Evolutionary conservation across 805 yeast species (phyloP).

Genomic region (Cyberlindnera mycetangii): DNA sequence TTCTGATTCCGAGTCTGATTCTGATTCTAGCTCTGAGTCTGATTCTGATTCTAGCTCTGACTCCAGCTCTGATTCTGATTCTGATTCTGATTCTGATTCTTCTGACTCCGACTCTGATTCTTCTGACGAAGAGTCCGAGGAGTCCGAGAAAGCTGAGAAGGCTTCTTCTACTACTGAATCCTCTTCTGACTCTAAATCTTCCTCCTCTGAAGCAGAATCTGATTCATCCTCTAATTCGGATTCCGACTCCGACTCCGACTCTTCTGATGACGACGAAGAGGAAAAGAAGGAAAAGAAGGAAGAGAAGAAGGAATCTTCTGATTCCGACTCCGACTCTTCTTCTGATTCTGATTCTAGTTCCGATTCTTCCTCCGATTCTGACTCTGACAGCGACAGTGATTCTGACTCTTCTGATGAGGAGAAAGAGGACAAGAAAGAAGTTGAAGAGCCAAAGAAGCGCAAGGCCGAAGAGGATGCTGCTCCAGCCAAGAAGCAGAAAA

Average conservation of each 20-base stretch:
- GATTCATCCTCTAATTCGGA: constrained; percentile 32
- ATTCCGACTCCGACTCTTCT: constrained; percentile 22
- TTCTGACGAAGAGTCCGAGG: constrained; percentile 16
- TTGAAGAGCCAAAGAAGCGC: constrained; percentile 33
- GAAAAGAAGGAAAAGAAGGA: not conserved
- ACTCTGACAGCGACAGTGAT: constrained; percentile 21
- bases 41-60: constrained; percentile 21
- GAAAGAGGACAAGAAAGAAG: constrained; percentile 14
- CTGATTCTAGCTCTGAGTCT: constrained; percentile 26
- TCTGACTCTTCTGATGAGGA: constrained; percentile 18
- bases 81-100: constrained; percentile 18
- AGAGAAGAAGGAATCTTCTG: constrained; percentile 23
- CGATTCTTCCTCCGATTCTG: constrained; percentile 29
- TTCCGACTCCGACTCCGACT: constrained; percentile 30
- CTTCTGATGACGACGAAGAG: constrained; percentile 23
- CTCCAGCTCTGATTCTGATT: too few relatives aligned
- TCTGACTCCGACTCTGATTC: constrained; percentile 25
- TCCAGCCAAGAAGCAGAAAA: constrained; percentile 35
- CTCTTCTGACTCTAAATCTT: constrained; percentile 19
- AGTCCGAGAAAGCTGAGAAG: constrained; percentile 9
- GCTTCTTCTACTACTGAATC: constrained; percentile 8
- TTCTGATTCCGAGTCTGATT: constrained; percentile 26
- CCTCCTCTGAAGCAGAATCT: constrained; percentile 10
- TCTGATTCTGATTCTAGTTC: constrained; percentile 28
- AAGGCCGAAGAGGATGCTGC: constrained; percentile 35